These are phyloP conservation scores for Auriscalpium orientale DNA, from an alignment of 768 basidiomycete genomes.

Conservation along the genomic window DNA sequence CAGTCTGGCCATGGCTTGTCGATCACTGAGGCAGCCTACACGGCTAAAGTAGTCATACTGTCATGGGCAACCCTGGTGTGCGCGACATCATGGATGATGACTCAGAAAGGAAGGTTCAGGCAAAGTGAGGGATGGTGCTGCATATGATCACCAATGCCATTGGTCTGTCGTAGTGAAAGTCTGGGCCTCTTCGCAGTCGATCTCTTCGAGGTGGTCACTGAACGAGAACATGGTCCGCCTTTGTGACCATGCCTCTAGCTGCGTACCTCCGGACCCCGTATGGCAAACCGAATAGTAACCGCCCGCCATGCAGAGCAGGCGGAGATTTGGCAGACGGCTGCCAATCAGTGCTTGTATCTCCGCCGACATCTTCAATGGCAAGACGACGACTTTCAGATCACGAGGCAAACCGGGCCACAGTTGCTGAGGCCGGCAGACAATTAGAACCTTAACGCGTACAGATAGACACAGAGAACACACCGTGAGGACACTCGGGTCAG, in stretches of 20 bases:
- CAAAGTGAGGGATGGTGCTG: too few species aligned
- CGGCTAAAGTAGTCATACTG: too few species aligned
- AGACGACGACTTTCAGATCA: neutral
- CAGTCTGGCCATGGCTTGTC: too few species aligned
- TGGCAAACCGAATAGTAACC: constrained; percentile 3
- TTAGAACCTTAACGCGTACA: constrained; percentile 12
- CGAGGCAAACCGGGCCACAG: neutral
- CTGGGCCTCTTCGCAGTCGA: constrained; percentile 4
- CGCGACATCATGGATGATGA: too few species aligned
- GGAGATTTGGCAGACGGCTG: constrained; percentile 1
- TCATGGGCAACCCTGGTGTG: too few species aligned
- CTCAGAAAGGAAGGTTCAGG: too few species aligned
- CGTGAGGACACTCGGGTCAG: constrained; percentile 27
- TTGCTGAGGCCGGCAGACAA: neutral
- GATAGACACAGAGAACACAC: constrained; percentile 25
- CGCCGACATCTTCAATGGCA: neutral
- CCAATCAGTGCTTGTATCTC: neutral
- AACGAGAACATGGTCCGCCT: constrained; percentile 6
- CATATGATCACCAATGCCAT: constrained; percentile 4
- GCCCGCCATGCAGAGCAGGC: constrained; percentile 2
- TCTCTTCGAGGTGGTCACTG: constrained; percentile 7
- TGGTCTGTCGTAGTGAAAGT: constrained; percentile 1
- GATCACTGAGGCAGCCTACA: too few species aligned
- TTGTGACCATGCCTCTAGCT: constrained; percentile 6
- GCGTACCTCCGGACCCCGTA: neutral